Percentiles rank a stretch among this genome's conserved stretches.
Conservation (phyloP, 768 basidiomycete species). For the Tulasnella sp. region DNA sequence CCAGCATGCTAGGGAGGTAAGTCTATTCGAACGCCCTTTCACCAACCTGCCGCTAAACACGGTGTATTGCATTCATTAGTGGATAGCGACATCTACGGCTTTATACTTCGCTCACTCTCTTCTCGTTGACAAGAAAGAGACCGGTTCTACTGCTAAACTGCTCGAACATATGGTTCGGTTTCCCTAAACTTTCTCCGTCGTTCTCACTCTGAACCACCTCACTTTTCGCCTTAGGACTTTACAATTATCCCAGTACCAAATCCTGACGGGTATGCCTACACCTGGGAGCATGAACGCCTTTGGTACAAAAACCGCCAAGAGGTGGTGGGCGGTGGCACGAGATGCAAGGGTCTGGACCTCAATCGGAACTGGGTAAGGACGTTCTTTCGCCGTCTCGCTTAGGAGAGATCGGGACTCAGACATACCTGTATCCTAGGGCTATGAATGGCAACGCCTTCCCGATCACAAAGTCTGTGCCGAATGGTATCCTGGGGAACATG, state of each 20-base stretch:
- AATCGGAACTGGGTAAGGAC: slow-evolving; percentile 50
- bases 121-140: slow-evolving; percentile 42
- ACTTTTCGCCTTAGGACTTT: slow-evolving; percentile 41
- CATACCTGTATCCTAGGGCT: slow-evolving; percentile 42
- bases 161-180: slow-evolving; percentile 45
- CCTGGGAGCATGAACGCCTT: slow-evolving; percentile 60
- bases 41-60: neutral
- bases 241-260: slow-evolving; percentile 61
- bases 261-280: slow-evolving; percentile 68
- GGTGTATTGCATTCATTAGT: slow-evolving; percentile 37
- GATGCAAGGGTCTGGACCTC: slow-evolving; percentile 68
- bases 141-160: slow-evolving; percentile 41
- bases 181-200: neutral
- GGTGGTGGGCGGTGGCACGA: slow-evolving; percentile 37
- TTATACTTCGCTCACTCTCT: slow-evolving; percentile 69
- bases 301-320: slow-evolving; percentile 68
- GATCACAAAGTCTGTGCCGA: slow-evolving; percentile 54
- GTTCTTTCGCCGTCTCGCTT: neutral
- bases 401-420: neutral
- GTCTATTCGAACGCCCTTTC: slow-evolving; percentile 25
- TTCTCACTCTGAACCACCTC: slow-evolving; percentile 22
- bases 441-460: slow-evolving; percentile 46
- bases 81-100: slow-evolving; percentile 70
- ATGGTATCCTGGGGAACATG: slow-evolving; percentile 63
- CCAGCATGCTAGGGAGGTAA: slow-evolving; percentile 67